These are phyloP conservation scores for Melocanna baccifera DNA, from an alignment of 176 grass and related monocot genomes.

Conservation along the genomic window DNA sequence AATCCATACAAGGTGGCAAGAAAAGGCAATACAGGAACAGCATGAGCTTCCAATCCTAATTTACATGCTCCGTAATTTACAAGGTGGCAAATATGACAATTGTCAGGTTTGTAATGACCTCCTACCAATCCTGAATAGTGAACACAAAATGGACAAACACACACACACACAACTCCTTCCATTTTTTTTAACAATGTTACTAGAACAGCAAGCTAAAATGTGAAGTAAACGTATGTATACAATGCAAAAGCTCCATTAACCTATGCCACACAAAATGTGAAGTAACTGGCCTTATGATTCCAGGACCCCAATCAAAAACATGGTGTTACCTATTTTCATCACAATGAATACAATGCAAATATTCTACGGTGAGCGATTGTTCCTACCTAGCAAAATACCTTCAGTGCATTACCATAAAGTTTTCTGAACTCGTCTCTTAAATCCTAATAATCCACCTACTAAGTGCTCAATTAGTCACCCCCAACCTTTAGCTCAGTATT, in stretches of 20 bases:
- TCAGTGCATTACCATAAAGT: background rate
- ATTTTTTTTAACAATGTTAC: background rate
- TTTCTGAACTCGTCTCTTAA: background rate
- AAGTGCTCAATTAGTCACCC: background rate
- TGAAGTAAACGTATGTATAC: background rate
- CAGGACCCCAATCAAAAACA: background rate
- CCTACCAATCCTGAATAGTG: background rate
- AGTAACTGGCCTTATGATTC: background rate
- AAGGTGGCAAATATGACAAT: background rate
- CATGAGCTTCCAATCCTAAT: background rate
- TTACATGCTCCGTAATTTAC: background rate
- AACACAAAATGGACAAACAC: background rate
- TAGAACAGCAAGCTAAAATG: background rate
- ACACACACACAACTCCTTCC: background rate
- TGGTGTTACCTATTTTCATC: background rate
- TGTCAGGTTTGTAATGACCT: background rate
- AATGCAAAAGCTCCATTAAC: background rate
- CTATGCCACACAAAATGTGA: background rate
- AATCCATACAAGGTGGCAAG: background rate
- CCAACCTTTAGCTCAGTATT: background rate
- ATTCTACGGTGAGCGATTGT: background rate
- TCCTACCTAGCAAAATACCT: background rate
- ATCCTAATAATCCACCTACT: background rate
- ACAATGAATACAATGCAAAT: background rate
- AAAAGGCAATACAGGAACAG: background rate